Evolutionary conservation across 1,284 basidiomycete genomes (phyloP), one percentile per base, ranked within the genome.

Genomic region (Pseudozyma thailandica): DNA sequence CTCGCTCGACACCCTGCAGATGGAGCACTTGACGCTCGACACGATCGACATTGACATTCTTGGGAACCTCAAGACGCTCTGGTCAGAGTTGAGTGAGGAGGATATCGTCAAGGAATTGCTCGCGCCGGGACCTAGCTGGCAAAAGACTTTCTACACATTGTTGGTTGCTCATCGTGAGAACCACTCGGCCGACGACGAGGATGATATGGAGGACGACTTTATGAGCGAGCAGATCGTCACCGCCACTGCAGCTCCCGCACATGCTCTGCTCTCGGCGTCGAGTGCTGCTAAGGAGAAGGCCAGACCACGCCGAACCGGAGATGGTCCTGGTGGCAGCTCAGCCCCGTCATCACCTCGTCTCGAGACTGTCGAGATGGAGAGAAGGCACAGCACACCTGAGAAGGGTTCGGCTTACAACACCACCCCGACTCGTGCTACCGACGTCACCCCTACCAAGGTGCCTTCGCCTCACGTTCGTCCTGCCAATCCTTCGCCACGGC

Each of bases 1-100:
- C 9, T 70, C 63, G 46, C 48, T 75, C 30, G 72, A 75, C 23
- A 61, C 48, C 35, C 45, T 79, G 39, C 55, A 75, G 90, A n/a
- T 87, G 53, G 79, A 79, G 46, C 71, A 72, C 16, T 48, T 80
- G 35, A 62, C 59, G 26, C 68, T 74, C 35, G 69, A 74, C 28
- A 77, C 77, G 51, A 90, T 98, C 73, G 95, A 98, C 82, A 85
- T 87, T 2, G 93, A 95, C 74, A 92, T 98, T 74, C 88, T 98
- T 79, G 89, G 88, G 27, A 98, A 97, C 84, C 85, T 98, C 45
- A 90, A 89, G 77, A 93, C 93, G 6, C 86, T 99, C 25, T 98
- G 94, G 93, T 89, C 66, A 1, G 79, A 81, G 49, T 43, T 74
- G 23, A 69, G 69, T 25, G 72, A 78, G 41, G 62, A 75, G 21